These are phyloP conservation scores for Coriaria nepalensis DNA, from an alignment of 306 rosid genomes.

Conservation along the genomic window DNA sequence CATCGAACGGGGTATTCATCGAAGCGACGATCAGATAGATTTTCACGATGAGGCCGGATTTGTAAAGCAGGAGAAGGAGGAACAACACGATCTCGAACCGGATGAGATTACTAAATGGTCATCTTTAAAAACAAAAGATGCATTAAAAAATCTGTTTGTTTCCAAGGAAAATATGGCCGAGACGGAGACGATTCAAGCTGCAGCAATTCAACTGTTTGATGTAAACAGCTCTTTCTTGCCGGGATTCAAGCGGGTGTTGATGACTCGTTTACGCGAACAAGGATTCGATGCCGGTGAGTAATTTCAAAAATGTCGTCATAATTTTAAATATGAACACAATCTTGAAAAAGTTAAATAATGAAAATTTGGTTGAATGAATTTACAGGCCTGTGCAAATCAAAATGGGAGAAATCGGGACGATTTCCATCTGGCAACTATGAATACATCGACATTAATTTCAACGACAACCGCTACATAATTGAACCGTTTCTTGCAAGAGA, in stretches of 20 bases:
- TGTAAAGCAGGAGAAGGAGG: constrained; percentile 8
- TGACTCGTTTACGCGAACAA: constrained; percentile 44
- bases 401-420: constrained; percentile 40
- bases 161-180: constrained; percentile 11
- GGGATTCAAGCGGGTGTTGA: constrained; percentile 46
- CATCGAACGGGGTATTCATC: constrained; percentile 53
- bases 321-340: too few relatives aligned
- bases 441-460: constrained; percentile 40
- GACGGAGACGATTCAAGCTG: constrained; percentile 25
- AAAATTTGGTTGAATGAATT: too few relatives aligned
- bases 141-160: constrained; percentile 22
- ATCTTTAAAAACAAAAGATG: constrained; percentile 26
- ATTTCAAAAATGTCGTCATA: too few relatives aligned
- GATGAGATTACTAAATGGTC: constrained; percentile 16
- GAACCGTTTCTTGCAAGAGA: constrained; percentile 36
- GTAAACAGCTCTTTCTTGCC: constrained; percentile 18
- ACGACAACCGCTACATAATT: constrained; percentile 46
- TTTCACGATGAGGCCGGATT: not conserved
- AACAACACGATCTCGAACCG: constrained; percentile 12
- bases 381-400: constrained; percentile 90
- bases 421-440: constrained; percentile 59
- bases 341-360: too few relatives aligned
- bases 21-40: too few relatives aligned
- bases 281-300: constrained; percentile 88
- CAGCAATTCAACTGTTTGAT: constrained; percentile 12